Base-by-base conservation (phyloP, 2,329 filamentous ascomycete species). In the Thielaviopsis cerberus region DNA sequence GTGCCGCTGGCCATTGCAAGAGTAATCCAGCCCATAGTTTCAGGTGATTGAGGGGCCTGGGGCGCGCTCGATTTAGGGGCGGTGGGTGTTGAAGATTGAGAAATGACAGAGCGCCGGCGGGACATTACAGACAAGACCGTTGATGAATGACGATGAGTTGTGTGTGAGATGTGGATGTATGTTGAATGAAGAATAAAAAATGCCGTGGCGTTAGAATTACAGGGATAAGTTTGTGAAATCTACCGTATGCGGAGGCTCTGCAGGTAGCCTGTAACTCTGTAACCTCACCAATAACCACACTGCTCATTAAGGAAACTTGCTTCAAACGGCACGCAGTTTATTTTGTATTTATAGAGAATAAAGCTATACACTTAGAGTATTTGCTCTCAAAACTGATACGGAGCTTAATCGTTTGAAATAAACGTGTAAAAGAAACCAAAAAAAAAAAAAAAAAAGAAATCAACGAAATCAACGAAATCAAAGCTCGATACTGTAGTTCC, bases 1-100 rank as follows among this genome's bases (percentile, higher is more conserved):
- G 79, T 81, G 62, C 87, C 87, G 66, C 84, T 88, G 54, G 83
- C 80, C 50, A 90, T 68, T 50, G 87, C 85, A 62, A 85, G 77
- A 55, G 83, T 71, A 62, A 91, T 76, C 82, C 82, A 85, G 63
- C 77, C 41, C 41, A 48, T 48, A 3, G n/a, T n/a, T 48, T 3
- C n/a, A 7, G 8, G n/a, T 22, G n/a, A n/a, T n/a, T 20, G 41
- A 75, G 52, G 24, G 20, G 45, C 7, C 20, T 34, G 25, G 24
- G 26, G 11, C 30, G 20, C 22, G 7, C 10, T 11, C 4, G 15
- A 23, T 26, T 51, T 20, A 6, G 41, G 5, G 45, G n/a, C 15
- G 17, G 41, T 25, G 62, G 71, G 64, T 64, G 69, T 70, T 62
- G n/a, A 48, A 2, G 41, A 22, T 48, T n/a, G 4, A 22, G 41